Percentiles rank a stretch among this genome's conserved stretches.
Conservation (phyloP, 2,329 filamentous ascomycete species). For the Xylaria sp. region DNA sequence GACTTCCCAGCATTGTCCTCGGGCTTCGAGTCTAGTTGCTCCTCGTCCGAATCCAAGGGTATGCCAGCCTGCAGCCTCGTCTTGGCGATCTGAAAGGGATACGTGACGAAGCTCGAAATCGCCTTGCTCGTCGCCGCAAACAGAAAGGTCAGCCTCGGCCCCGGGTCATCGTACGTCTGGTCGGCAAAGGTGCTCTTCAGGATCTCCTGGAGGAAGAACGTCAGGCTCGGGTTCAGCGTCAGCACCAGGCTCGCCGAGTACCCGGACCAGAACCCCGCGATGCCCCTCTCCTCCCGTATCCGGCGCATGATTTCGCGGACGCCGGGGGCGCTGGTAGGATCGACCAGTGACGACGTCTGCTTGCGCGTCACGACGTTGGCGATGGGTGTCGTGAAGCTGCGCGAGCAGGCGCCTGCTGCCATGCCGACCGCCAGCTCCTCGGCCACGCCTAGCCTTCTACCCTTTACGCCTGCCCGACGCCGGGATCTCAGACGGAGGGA, state of each 20-base stretch:
- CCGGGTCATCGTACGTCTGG: conserved; percentile 52
- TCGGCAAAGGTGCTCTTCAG: conserved; percentile 68
- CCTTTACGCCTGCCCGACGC: conserved; percentile 23
- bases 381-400: conserved; percentile 81
- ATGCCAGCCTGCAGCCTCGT: conserved; percentile 74
- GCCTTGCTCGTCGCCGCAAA: conserved; percentile 82
- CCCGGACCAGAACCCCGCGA: conserved; percentile 85
- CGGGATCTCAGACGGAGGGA: conserved; percentile 30
- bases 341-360: conserved; percentile 69
- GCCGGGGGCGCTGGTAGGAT: conserved; percentile 47
- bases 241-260: conserved; percentile 84
- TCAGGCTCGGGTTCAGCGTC: conserved; percentile 86
- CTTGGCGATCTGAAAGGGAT: conserved; percentile 89
- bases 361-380: conserved; percentile 84
- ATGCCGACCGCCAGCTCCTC: conserved; percentile 81
- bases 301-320: conserved; percentile 68
- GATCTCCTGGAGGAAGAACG: conserved; percentile 82
- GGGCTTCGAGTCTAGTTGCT: conserved; percentile 11
- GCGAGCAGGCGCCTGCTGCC: conserved; percentile 77
- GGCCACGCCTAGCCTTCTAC: conserved; percentile 62
- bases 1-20: conserved; percentile 43
- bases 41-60: conserved; percentile 50
- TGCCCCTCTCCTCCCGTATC: conserved; percentile 75
- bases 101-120: conserved; percentile 78
- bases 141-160: conserved; percentile 54